Percentiles rank a stretch among this genome's conserved stretches.
phyloP scores from a whole-genome alignment of 2,329 filamentous ascomycete genomes.

The Alternaria infectoria region DNA sequence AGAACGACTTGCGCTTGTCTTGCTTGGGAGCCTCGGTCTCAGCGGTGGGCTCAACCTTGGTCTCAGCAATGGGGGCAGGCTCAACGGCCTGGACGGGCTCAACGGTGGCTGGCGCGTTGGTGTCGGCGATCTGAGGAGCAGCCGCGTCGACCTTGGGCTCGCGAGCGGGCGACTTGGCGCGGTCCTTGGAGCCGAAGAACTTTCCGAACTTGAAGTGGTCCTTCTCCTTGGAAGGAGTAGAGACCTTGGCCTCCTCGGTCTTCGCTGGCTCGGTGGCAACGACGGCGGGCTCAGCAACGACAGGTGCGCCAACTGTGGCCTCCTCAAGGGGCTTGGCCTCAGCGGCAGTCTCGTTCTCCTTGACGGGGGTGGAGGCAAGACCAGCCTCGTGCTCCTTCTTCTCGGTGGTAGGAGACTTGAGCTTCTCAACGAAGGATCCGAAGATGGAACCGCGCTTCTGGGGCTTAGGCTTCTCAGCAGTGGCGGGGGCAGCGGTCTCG shows the following conservation, averaged over 20 bases:
- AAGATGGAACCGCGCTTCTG: slow-evolving; percentile 89
- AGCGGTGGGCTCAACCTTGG: slow-evolving; percentile 50
- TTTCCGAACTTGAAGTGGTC: slow-evolving; percentile 61
- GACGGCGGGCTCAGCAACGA: slow-evolving; percentile 32
- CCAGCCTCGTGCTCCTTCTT: slow-evolving; percentile 74
- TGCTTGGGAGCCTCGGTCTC: slow-evolving; percentile 58
- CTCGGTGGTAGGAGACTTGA: slow-evolving; percentile 58
- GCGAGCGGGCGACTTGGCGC: slow-evolving; percentile 52
- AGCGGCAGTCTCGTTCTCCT: slow-evolving; percentile 53
- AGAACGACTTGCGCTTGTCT: slow-evolving; percentile 86
- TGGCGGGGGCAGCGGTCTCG: slow-evolving; percentile 45
- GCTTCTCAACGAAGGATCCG: slow-evolving; percentile 71
- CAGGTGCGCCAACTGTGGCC: slow-evolving; percentile 49
- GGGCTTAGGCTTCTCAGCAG: slow-evolving; percentile 61
- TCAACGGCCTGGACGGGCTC: slow-evolving; percentile 18
- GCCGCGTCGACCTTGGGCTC: slow-evolving; percentile 53
- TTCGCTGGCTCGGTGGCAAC: slow-evolving; percentile 36
- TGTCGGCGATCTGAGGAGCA: slow-evolving; percentile 44
- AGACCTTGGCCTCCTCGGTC: slow-evolving; percentile 38
- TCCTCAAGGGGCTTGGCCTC: slow-evolving; percentile 46
- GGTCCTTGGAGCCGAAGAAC: slow-evolving; percentile 59
- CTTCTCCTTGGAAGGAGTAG: slow-evolving; percentile 55
- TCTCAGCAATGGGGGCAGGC: slow-evolving; percentile 46
- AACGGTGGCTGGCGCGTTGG: slow-evolving; percentile 22
- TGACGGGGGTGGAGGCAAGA: slow-evolving; percentile 54